Conservation (phyloP, 2,329 filamentous ascomycete genomes). For the Verticillium zaregamsianum region DNA sequence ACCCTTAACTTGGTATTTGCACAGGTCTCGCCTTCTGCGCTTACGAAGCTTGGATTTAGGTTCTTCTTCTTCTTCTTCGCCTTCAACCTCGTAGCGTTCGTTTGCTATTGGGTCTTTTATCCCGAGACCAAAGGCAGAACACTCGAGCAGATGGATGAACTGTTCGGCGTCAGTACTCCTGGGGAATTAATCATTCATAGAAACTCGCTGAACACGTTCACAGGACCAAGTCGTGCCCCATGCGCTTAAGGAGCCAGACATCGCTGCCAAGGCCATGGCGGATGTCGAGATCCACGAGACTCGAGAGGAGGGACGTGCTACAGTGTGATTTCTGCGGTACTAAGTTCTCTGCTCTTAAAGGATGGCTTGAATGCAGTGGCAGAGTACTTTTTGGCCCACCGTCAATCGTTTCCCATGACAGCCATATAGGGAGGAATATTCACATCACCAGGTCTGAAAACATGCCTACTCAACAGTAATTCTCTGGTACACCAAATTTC, state of each 20-base stretch:
- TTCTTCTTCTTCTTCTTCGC: constrained; percentile 75
- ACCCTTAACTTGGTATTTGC: constrained; percentile 61
- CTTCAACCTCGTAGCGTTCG: constrained; percentile 61
- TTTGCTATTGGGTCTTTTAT: constrained; percentile 70
- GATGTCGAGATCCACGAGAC: too few relatives aligned
- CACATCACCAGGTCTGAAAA: too few relatives aligned
- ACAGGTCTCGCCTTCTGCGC: constrained; percentile 66
- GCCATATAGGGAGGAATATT: too few relatives aligned
- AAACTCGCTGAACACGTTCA: constrained; percentile 1
- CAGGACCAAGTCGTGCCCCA: constrained; percentile 10
- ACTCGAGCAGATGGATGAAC: constrained; percentile 77
- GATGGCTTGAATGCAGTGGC: too few relatives aligned
- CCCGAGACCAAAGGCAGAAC: constrained; percentile 84
- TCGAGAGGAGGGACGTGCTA: too few relatives aligned
- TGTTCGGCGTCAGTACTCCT: constrained; percentile 40
- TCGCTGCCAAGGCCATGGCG: background rate
- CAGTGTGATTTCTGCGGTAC: too few relatives aligned
- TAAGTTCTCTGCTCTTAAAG: too few relatives aligned
- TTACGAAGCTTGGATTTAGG: constrained; percentile 68
- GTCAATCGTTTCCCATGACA: too few relatives aligned
- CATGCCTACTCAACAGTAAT: too few relatives aligned
- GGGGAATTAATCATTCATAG: constrained; percentile 38
- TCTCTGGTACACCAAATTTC: background rate
- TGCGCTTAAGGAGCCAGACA: constrained; percentile 5
- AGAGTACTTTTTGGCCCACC: too few relatives aligned